Base-by-base conservation (phyloP, 73 alveolate genomes). In the Stentor roeselii region DNA sequence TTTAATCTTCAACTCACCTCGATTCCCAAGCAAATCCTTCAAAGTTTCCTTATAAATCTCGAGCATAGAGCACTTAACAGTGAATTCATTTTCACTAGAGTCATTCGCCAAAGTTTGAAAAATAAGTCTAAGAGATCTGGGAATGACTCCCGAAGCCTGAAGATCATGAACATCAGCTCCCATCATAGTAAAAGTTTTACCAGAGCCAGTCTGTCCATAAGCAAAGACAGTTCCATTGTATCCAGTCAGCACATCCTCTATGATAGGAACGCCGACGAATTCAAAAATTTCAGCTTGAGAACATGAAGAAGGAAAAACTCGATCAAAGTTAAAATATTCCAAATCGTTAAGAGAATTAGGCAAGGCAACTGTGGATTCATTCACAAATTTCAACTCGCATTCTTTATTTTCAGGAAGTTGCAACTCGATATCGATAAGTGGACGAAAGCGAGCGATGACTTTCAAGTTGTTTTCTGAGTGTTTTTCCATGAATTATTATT, bases 181-280 rank as follows among this genome's bases (percentile, higher is more conserved):
- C 92, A 92, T 94, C 98, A 97, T 97, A 3, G 99, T 95, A 87
- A 82, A 95, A 37, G 99, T 95, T 85, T 97, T 97, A 6, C 99
- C 99, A 39, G 97, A 88, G 3, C 99, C 99, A 39, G 99, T 95
- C 86, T 97, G 94, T 0, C 99, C 99, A 89, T 97, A 97, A 1
- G 99, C 98, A 76, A 97, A 95, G 1, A 91, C 87, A 0, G 99
- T 95, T 39, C 98, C 98, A 87, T 97, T 97, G 74, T 95, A 97
- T 60, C 93, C 93, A 83, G 86, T 83, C 34, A 88, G 36, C n/a
- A 88, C 87, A 86, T 96, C 98, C 60, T 90, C 85, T 3, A 95
- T 91, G 32, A 93, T 90, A 60, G 90, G 90, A 42, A 87, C 86
- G 6, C 97, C 98, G 36, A 92, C 95, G 30, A 82, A 74, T 34